Percentiles rank a stretch among this genome's conserved stretches.
Conservation (phyloP, 2,329 filamentous ascomycete species). For the Aspergillus sp. region DNA sequence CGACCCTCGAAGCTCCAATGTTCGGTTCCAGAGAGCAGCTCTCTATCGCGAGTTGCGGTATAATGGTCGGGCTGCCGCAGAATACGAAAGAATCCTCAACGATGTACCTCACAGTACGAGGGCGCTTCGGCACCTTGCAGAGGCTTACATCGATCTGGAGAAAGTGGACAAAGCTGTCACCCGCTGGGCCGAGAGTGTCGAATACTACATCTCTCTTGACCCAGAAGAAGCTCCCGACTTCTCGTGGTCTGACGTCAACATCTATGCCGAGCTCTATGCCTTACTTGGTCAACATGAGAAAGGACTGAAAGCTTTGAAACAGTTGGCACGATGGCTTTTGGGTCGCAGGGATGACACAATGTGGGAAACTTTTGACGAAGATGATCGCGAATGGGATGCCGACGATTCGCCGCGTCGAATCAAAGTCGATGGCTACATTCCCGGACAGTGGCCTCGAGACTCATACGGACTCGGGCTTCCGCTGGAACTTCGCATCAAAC, state of each 20-base stretch:
- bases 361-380: conserved; percentile 70
- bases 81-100: conserved; percentile 56
- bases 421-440: conserved; percentile 59
- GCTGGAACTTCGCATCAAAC: conserved; percentile 75
- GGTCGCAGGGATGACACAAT: conserved; percentile 69
- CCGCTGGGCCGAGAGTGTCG: conserved; percentile 53
- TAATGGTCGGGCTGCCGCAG: conserved; percentile 45
- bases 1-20: conserved; percentile 50
- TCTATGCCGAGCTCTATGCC: conserved; percentile 78
- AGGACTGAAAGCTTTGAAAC: conserved; percentile 68
- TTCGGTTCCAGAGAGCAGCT: conserved; percentile 55
- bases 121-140: conserved; percentile 55
- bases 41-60: conserved; percentile 52
- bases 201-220: conserved; percentile 45
- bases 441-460: conserved; percentile 51
- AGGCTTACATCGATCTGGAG: conserved; percentile 53
- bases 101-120: conserved; percentile 53
- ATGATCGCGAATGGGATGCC: conserved; percentile 88
- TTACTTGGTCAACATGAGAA: conserved; percentile 61
- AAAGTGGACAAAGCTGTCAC: conserved; percentile 49
- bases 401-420: conserved; percentile 65
- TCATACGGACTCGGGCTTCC: conserved; percentile 74
- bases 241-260: conserved; percentile 78
- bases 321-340: conserved; percentile 75
- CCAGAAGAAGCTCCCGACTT: conserved; percentile 47